Evolutionary conservation across 2,329 filamentous ascomycete genomes (phyloP), one percentile per base, ranked within the genome.

Genomic region (Hypocreales sp.): DNA sequence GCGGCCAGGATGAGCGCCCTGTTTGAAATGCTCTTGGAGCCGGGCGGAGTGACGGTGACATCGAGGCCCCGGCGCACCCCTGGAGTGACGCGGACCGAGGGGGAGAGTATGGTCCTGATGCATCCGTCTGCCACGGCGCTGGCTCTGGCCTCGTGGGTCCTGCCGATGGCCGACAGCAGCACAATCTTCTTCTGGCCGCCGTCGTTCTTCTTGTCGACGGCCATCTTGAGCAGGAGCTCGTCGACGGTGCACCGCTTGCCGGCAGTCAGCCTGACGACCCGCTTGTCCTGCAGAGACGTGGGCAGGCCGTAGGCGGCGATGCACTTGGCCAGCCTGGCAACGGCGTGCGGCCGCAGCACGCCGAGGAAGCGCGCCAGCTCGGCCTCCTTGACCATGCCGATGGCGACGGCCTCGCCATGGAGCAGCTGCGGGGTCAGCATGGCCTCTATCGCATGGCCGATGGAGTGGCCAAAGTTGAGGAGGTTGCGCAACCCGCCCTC

Each of bases 361-460:
- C 90, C 90, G 2, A 98, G 64, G 50, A 86, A 81, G 31, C 90
- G 78, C 15, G 90, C 82, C 30, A 98, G 61, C 51, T 95, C 90
- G 8, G 87, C 90, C 54, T 98, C 90, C 50, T 92, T 93, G 33
- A 95, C 81, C 90, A 98, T 98, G 15, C 90, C 90, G 40, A 98
- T 92, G 14, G 90, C 83, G 8, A 98, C 87, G 36, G 81, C 84
- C 50, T 98, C 90, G 34, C 90, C 90, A 45, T 98, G 90, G 6
- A 98, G 70, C 20, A 98, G 74, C 51, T 98, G 87, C 1, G 90
- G 90, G 0, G 92, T 92, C 22, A 95, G 64, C 24, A 98, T 84
- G 16, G 90, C 90, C 56, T 98, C 90, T 42, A 87, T 84, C 12
- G 90, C 90, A 53, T 98, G 90, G 10, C 90, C 90, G 39, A 98